Evolutionary conservation across 2,329 filamentous ascomycete species (phyloP).

Genomic region (Cryphonectria carpinicola): DNA sequence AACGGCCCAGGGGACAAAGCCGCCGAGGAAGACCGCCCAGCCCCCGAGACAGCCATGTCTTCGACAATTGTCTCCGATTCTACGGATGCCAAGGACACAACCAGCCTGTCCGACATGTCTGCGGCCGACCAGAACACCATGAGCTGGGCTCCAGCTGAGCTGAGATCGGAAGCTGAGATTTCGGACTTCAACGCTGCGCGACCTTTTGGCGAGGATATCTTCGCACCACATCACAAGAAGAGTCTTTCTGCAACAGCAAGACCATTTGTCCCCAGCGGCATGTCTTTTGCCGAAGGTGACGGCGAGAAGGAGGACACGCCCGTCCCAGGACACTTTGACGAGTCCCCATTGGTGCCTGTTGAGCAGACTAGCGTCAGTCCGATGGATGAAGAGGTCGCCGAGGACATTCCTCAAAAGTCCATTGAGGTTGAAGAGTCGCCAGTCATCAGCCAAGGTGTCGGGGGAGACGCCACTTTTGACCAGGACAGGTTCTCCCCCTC

Average conservation of each 20-base stretch:
- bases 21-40: constrained; percentile 34
- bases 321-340: constrained; percentile 28
- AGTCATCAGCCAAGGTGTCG: constrained; percentile 15
- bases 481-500: constrained; percentile 22
- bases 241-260: constrained; percentile 73
- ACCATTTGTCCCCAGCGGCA: constrained; percentile 63
- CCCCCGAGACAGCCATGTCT: constrained; percentile 56
- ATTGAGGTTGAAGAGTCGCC: constrained; percentile 39
- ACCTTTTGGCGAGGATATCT: constrained; percentile 50
- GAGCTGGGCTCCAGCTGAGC: constrained; percentile 65
- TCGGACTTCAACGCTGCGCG: constrained; percentile 56
- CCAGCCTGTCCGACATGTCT: constrained; percentile 57
- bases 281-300: constrained; percentile 36
- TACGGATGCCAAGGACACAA: constrained; percentile 57
- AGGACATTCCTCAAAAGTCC: constrained; percentile 28
- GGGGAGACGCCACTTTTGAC: constrained; percentile 4
- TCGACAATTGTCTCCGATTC: constrained; percentile 58
- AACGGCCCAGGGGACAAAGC: constrained; percentile 32
- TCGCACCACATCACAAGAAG: constrained; percentile 53
- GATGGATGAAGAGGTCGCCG: constrained; percentile 21
- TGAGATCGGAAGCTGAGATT: constrained; percentile 53
- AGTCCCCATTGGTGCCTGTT: constrained; percentile 14
- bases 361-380: constrained; percentile 19
- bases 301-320: constrained; percentile 32
- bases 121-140: constrained; percentile 49